phyloP scores from a whole-genome alignment of 1,284 basidiomycete genomes.

The Ganoderma lucidum region DNA sequence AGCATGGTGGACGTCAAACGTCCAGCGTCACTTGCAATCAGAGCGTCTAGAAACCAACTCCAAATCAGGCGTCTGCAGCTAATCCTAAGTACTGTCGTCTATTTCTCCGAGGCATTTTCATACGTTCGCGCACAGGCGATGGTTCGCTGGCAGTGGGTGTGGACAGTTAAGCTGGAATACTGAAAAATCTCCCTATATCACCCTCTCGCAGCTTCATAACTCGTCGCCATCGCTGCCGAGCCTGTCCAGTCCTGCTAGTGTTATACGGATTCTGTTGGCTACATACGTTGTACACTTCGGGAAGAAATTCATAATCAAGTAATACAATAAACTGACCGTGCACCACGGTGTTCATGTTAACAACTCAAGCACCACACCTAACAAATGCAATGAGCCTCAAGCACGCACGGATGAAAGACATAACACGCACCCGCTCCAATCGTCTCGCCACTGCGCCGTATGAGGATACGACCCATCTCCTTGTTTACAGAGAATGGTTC shows the following conservation, averaged over 20 bases:
- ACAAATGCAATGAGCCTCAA: neutral
- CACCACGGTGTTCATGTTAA: neutral
- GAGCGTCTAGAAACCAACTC: neutral
- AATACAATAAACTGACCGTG: neutral
- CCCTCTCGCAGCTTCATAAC: neutral
- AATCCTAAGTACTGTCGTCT: neutral
- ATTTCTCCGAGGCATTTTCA: too few species aligned
- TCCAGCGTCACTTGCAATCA: neutral
- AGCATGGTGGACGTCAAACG: neutral
- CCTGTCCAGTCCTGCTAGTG: neutral
- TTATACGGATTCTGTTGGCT: neutral
- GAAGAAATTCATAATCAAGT: neutral
- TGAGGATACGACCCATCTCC: conserved; percentile 93
- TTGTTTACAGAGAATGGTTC: conserved; percentile 93
- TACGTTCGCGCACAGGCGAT: too few species aligned
- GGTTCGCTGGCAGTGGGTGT: neutral
- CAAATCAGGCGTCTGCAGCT: neutral
- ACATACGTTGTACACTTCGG: neutral
- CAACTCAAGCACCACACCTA: conserved; percentile 1
- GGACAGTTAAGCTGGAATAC: neutral
- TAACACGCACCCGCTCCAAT: conserved; percentile 83
- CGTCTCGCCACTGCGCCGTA: conserved; percentile 92
- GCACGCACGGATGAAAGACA: neutral
- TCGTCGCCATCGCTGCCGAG: neutral
- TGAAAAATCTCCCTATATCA: neutral